Evolutionary conservation across 2,329 filamentous ascomycete genomes (phyloP), one percentile per base, ranked within the genome.

Genomic region (Pseudonectria buxi): DNA sequence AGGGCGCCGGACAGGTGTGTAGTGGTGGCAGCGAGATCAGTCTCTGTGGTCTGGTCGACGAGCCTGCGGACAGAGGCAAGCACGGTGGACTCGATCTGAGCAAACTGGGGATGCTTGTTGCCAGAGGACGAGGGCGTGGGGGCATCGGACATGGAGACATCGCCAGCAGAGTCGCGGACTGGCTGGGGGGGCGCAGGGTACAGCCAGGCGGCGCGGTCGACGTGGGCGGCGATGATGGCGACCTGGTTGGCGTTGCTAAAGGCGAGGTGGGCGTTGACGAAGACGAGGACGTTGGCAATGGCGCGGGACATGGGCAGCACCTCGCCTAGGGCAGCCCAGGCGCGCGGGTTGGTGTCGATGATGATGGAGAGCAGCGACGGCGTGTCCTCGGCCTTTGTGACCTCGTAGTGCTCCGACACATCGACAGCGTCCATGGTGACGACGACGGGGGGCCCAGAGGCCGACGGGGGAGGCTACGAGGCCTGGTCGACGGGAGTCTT

Each of bases 101-200:
- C 81, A 59, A 96, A 96, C 31, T 88, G 86, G 0, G 88, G 84
- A 64, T 92, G 96, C 64, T 96, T 96, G 69, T 95, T 95, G 31
- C 85, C 81, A 2, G 71, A 71, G 18, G 53, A 46, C 4, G 53
- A 68, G 59, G 44, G 64, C 14, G 55, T 53, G 35, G 67, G 58
- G 14, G 57, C 59, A 35, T 73, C 67, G 12, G 59, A 63, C 80
- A 84, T 83, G 43, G 72, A 61, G 37, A 75, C 60, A 53, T 83
- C 79, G 30, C 66, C 69, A 36, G 71, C 68, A 27, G 49, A 49
- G 31, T 58, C 54, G 24, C 26, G 41, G 2, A 47, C 44, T n/a
- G 48, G 32, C 18, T 57, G 61, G 7, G 64, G 61, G 4, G 57
- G 53, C 3, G 68, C 59, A 0, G 92, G 92, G 54, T 95, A 96